Evolutionary conservation across 495 filamentous ascomycete species (phyloP), one percentile per base, ranked within the genome.

Genomic region (Aspergillus wentii): DNA sequence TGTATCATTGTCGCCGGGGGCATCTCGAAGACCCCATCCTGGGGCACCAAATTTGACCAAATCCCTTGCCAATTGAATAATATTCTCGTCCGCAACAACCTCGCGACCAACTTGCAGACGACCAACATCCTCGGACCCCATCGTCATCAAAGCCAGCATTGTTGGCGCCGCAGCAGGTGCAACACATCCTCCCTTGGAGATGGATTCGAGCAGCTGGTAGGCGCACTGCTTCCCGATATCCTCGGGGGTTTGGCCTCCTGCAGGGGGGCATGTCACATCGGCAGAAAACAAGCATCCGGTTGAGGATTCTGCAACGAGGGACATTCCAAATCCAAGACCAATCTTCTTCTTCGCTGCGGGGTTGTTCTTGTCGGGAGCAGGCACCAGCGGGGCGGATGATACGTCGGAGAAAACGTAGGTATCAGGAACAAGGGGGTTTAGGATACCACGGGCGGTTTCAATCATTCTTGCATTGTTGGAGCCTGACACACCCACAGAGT

Each of bases 401-500:
- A 85, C 76, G 53, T 86, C 84, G 17, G 82, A 83, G 61, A 81
- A 86, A 28, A 88, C 79, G 52, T 96, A 94, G 16, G 94, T 86
- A 57, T 99, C 94, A 2, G 80, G 76, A 11, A 84, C 75, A 36
- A 97, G 71, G 14, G 82, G 73, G 61, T 97, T 97, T 27, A 99
- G 71, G 27, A 97, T 74, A 11, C 86, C 89, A 51, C 92, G 72
- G 30, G 89, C 87, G 16, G 80, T 75, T 50, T 92, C 86, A 61
- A 97, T 99, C 87, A 94, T 92, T 35, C 92, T 75, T 33, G 86
- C 85, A 59, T 97, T 99, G 47, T 95, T 95, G 30, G 84, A 86
- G 0, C 81, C 91, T 7, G 83, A 81, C 1, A 96, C 87, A 17
- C 92, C 92, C 3, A 85, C 86, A 17, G 84, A 83, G 61, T 96